phyloP scores from a whole-genome alignment of 768 basidiomycete species.

The Suillus placidus region DNA sequence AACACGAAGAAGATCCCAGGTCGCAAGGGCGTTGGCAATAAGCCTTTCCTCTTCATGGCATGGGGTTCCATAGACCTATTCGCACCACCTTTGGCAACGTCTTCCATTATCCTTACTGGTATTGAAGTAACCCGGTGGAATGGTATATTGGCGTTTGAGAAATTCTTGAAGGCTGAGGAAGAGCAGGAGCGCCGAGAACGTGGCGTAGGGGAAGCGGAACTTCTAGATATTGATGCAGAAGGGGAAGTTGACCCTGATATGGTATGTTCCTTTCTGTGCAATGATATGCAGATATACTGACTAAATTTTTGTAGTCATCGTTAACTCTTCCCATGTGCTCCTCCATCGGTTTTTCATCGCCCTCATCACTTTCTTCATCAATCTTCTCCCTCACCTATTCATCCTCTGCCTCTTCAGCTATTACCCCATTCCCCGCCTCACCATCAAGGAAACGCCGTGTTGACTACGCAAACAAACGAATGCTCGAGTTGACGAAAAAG shows the following conservation, averaged over 20 bases:
- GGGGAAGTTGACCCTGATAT: conserved; percentile 32
- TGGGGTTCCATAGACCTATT: conserved; percentile 40
- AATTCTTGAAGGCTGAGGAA: conserved; percentile 28
- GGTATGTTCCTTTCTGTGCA: conserved; percentile 17
- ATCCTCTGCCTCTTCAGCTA: conserved; percentile 21
- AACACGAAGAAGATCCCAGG: conserved; percentile 53
- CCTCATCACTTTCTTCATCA: neutral
- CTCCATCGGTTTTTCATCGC: neutral
- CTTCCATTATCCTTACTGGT: conserved; percentile 18
- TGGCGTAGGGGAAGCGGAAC: conserved; percentile 21
- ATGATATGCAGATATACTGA: neutral
- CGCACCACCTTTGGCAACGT: conserved; percentile 22
- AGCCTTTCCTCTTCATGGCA: conserved; percentile 62
- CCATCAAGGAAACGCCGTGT: conserved; percentile 31
- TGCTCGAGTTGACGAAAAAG: conserved; percentile 31
- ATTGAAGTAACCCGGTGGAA: conserved; percentile 34
- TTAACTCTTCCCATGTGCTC: conserved; percentile 24
- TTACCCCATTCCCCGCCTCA: conserved; percentile 33
- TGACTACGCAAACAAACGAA: conserved; percentile 33
- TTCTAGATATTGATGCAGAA: conserved; percentile 26
- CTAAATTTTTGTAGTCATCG: conserved; percentile 24
- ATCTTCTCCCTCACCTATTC: conserved; percentile 23
- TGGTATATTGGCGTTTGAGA: conserved; percentile 30
- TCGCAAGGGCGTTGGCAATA: conserved; percentile 61
- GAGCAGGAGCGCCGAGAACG: conserved; percentile 28